phyloP scores from a whole-genome alignment of 441 rosid species.

The Capsella rubella region DNA sequence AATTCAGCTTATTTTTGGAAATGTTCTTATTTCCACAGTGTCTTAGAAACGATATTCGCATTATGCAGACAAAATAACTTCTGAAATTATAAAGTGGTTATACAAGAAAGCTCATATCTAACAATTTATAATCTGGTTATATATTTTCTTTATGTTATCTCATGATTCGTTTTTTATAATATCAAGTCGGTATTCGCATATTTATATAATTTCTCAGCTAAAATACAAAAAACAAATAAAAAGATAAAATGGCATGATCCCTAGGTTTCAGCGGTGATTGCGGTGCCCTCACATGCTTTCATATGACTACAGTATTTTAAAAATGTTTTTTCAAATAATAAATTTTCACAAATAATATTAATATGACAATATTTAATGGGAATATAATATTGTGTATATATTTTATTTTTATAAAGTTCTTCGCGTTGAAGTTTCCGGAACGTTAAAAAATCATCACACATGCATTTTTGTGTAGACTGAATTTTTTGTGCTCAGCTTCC shows the following conservation, averaged over 20 bases:
- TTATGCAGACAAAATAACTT: neutral
- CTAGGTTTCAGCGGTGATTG: constrained; percentile 41
- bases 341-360: neutral
- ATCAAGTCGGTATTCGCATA: neutral
- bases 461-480: no score
- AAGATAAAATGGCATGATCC: constrained; percentile 31
- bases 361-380: neutral
- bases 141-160: neutral
- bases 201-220: constrained; percentile 6
- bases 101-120: neutral
- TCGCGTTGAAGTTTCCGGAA: neutral
- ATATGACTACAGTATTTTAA: constrained; percentile 29
- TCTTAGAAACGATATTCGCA: no score
- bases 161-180: neutral
- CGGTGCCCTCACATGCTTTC: constrained; percentile 47
- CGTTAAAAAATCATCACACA: neutral
- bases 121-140: neutral
- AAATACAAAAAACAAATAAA: constrained; percentile 8
- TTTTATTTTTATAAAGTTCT: no score
- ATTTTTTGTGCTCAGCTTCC: no score
- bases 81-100: neutral
- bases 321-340: constrained; percentile 6
- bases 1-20: no score
- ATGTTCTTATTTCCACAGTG: no score
- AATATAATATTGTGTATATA: no score